phyloP scores from a whole-genome alignment of 179 eudicot genomes.

The Vitellaria paradoxa region DNA sequence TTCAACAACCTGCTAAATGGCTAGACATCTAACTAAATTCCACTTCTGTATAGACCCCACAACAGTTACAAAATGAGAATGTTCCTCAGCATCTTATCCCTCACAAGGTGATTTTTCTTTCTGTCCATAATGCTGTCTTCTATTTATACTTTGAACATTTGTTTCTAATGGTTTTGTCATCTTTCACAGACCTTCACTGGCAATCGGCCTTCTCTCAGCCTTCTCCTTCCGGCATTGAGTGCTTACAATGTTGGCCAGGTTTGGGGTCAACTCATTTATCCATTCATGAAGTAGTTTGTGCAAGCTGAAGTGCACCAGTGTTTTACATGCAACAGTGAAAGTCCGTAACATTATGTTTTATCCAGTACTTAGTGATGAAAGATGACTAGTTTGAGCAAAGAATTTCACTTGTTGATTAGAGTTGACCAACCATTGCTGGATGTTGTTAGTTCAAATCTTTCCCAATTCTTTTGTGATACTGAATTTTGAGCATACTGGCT shows the following conservation, averaged over 20 bases:
- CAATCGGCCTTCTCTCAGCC: slow-evolving; percentile 95
- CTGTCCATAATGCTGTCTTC: neutral
- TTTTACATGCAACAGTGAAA: too few relatives aligned
- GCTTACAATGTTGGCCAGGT: slow-evolving; percentile 97
- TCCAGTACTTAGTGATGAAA: too few relatives aligned
- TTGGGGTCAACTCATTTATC: slow-evolving; percentile 16
- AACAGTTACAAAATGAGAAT: slow-evolving; percentile 80
- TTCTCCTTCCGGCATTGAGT: slow-evolving; percentile 83
- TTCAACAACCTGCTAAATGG: neutral
- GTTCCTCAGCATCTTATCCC: slow-evolving; percentile 78
- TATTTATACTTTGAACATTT: slow-evolving; percentile 13
- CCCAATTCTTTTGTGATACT: too few relatives aligned
- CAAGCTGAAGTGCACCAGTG: neutral
- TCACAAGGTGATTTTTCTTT: slow-evolving; percentile 66
- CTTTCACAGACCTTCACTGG: slow-evolving; percentile 86
- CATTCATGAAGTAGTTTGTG: neutral
- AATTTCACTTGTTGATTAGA: too few relatives aligned
- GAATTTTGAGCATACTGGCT: too few relatives aligned
- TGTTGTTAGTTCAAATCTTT: too few relatives aligned
- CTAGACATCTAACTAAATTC: slow-evolving; percentile 18
- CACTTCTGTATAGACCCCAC: slow-evolving; percentile 59
- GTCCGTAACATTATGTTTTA: too few relatives aligned
- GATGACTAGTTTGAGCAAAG: too few relatives aligned
- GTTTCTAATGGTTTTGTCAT: slow-evolving; percentile 11
- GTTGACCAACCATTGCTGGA: too few relatives aligned